These are phyloP conservation scores for Boeremia exigua DNA, from an alignment of 2,329 filamentous ascomycete species.

Conservation along the genomic window DNA sequence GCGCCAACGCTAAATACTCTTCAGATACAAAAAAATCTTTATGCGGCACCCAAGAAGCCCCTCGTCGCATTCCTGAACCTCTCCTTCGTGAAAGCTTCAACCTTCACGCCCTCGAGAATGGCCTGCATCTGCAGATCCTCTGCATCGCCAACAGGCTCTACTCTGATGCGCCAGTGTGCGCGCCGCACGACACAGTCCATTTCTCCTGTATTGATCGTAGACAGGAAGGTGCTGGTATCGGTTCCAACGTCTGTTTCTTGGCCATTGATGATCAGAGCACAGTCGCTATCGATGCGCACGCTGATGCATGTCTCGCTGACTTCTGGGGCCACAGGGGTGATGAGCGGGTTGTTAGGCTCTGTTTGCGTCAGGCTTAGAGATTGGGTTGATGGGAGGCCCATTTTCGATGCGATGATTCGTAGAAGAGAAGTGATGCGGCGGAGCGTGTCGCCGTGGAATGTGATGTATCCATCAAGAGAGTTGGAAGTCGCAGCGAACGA, in stretches of 20 bases:
- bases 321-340: not conserved
- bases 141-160: conserved; percentile 53
- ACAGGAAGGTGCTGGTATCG: not conserved
- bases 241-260: not conserved
- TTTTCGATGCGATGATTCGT: conserved; percentile 80
- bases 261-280: not conserved
- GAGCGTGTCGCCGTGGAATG: conserved; percentile 76
- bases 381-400: conserved; percentile 67
- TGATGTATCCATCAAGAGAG: conserved; percentile 55
- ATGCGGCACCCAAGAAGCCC: not conserved
- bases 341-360: not conserved
- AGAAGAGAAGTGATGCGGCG: conserved; percentile 75
- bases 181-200: conserved; percentile 42
- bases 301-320: not conserved
- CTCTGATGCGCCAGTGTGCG: conserved; percentile 55
- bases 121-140: not conserved
- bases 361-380: conserved; percentile 52
- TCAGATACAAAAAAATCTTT: not conserved
- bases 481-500: conserved; percentile 32
- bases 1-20: not conserved
- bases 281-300: not conserved
- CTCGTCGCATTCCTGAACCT: not conserved
- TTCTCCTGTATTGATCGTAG: not conserved
- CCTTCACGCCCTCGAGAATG: not conserved
- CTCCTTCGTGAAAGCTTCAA: not conserved